Evolutionary conservation across 495 filamentous ascomycete genomes (phyloP).

Genomic region (Neurospora sp.): DNA sequence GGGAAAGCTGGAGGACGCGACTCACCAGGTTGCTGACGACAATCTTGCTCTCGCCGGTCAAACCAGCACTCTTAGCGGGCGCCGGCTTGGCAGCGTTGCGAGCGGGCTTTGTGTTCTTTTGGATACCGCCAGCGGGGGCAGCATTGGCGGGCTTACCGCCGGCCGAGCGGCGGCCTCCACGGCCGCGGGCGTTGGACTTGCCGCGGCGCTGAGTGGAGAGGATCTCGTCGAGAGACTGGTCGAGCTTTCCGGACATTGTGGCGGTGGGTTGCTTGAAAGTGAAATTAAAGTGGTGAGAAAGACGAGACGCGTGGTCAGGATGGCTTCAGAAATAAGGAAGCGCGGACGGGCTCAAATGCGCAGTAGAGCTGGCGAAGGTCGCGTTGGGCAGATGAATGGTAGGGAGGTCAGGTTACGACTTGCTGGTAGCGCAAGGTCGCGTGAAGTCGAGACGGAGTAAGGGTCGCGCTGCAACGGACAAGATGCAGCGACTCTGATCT

Average conservation of each 20-base stretch:
- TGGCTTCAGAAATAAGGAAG: neutral
- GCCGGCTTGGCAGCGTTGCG: constrained; percentile 52
- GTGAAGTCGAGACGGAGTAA: constrained; percentile 9
- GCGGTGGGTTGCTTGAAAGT: constrained; percentile 13
- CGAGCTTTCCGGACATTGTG: constrained; percentile 86
- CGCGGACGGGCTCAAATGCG: neutral
- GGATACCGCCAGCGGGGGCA: constrained; percentile 75
- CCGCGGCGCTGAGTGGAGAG: constrained; percentile 58
- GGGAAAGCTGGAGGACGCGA: constrained; percentile 5
- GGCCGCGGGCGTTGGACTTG: constrained; percentile 34
- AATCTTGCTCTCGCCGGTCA: constrained; percentile 78
- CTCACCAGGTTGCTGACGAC: constrained; percentile 95
- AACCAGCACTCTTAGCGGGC: constrained; percentile 47
- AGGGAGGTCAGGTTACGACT: constrained; percentile 4
- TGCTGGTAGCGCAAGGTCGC: constrained; percentile 5
- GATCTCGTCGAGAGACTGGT: constrained; percentile 93
- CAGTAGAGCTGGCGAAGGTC: neutral
- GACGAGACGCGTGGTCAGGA: neutral
- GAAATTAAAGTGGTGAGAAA: constrained; percentile 12
- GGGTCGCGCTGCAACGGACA: neutral
- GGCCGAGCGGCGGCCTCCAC: constrained; percentile 42
- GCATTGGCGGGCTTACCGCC: constrained; percentile 40
- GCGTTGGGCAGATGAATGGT: constrained; percentile 3
- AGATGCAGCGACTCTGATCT: constrained; percentile 3
- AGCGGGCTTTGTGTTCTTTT: constrained; percentile 61